Evolutionary conservation across 345 rosid genomes (phyloP).

Genomic region (Kandelia obovata): DNA sequence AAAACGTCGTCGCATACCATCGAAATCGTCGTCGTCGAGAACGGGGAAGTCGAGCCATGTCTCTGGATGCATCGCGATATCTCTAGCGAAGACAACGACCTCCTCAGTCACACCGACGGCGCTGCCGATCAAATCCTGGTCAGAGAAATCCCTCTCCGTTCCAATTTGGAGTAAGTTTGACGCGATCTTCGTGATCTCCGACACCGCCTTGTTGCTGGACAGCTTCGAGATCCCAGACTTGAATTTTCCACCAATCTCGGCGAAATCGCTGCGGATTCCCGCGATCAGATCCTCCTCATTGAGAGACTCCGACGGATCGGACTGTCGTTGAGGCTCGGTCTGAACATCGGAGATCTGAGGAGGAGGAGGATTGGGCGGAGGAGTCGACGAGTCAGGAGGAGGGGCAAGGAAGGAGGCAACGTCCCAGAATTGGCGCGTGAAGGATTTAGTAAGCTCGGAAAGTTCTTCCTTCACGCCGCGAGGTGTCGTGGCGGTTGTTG

Average conservation of each 20-base stretch:
- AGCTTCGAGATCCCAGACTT: slow-evolving; percentile 62
- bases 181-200: slow-evolving; percentile 65
- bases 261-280: slow-evolving; percentile 65
- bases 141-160: slow-evolving; percentile 34
- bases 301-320: slow-evolving; percentile 25
- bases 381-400: slow-evolving; percentile 31
- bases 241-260: slow-evolving; percentile 64
- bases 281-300: slow-evolving; percentile 40
- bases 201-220: slow-evolving; percentile 56
- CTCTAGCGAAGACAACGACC: slow-evolving; percentile 71
- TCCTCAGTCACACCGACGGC: slow-evolving; percentile 82
- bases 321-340: slow-evolving; percentile 4
- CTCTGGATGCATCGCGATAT: slow-evolving; percentile 84
- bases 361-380: neutral
- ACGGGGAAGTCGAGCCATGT: slow-evolving; percentile 95
- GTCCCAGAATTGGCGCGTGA: slow-evolving; percentile 78
- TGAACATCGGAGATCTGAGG: slow-evolving; percentile 22
- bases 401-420: slow-evolving; percentile 97
- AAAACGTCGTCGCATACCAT: slow-evolving; percentile 39
- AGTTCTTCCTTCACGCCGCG: slow-evolving; percentile 89
- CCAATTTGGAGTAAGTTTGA: slow-evolving; percentile 54
- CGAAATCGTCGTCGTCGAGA: slow-evolving; percentile 57
- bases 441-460: slow-evolving; percentile 71
- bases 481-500: slow-evolving; percentile 24
- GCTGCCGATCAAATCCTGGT: slow-evolving; percentile 40